Evolutionary conservation across 148 eudicot genomes (phyloP).

Genomic region (Polygonum aviculare): DNA sequence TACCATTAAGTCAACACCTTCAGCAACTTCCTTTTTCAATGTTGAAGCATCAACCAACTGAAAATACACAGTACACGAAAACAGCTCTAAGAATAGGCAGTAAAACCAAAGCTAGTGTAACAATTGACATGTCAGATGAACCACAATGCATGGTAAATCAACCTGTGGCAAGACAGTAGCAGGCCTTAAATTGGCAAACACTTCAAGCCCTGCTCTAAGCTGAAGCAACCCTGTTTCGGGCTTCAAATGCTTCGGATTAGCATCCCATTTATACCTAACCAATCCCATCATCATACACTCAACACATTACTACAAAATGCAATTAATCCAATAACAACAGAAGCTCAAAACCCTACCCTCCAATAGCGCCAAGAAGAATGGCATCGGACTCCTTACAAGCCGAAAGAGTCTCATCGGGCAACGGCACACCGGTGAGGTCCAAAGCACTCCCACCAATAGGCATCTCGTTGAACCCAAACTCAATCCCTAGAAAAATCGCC

Average conservation of each 20-base stretch:
- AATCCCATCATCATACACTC: neutral
- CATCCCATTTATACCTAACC: slow-evolving; percentile 87
- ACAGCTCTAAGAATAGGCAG: neutral
- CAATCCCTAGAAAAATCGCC: slow-evolving; percentile 29
- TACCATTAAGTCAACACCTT: slow-evolving; percentile 96
- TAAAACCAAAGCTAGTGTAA: neutral
- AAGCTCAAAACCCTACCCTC: slow-evolving; percentile 46
- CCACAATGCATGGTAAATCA: neutral
- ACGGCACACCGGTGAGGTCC: slow-evolving; percentile 82
- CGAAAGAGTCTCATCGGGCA: slow-evolving; percentile 86
- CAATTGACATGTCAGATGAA: neutral
- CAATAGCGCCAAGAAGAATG: slow-evolving; percentile 93
- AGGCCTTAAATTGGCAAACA: slow-evolving; percentile 95
- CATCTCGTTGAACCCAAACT: slow-evolving; percentile 70
- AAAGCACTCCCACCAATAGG: slow-evolving; percentile 83
- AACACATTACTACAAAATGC: neutral
- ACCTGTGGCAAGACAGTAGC: slow-evolving; percentile 95
- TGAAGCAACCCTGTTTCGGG: slow-evolving; percentile 98
- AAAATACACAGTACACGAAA: slow-evolving; percentile 3
- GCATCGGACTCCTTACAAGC: slow-evolving; percentile 81
- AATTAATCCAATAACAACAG: neutral
- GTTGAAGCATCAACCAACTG: slow-evolving; percentile 91
- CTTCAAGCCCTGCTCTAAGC: slow-evolving; percentile 86
- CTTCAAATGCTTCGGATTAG: slow-evolving; percentile 73
- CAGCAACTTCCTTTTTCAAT: slow-evolving; percentile 89